Conservation (phyloP, 176 grass and related monocot species). For the Aegilops umbellulata region DNA sequence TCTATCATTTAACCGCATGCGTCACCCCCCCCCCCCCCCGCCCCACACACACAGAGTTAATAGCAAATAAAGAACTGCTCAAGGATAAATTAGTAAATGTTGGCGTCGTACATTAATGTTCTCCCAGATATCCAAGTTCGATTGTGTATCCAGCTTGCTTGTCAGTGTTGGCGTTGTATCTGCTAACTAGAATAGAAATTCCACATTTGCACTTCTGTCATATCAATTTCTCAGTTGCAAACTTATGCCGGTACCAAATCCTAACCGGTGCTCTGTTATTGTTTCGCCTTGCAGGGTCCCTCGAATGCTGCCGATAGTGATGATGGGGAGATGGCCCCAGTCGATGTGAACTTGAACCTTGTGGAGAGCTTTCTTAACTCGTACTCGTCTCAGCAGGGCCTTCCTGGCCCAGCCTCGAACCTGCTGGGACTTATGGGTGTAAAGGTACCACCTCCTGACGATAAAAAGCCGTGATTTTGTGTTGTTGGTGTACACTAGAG, state of each 20-base stretch:
- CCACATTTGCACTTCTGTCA: background rate
- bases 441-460: slow-evolving; percentile 71
- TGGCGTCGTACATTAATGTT: background rate
- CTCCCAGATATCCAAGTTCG: background rate
- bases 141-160: background rate
- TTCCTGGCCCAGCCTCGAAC: slow-evolving; percentile 88
- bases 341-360: slow-evolving; percentile 95
- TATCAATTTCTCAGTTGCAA: background rate
- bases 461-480: slow-evolving; percentile 42
- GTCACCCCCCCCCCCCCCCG: background rate
- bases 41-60: too few relatives aligned
- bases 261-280: background rate
- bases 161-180: too few relatives aligned
- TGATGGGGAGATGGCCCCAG: slow-evolving; percentile 63
- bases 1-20: background rate
- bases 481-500: background rate
- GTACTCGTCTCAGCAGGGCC: slow-evolving; percentile 91
- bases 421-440: slow-evolving; percentile 90
- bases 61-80: background rate
- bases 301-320: slow-evolving; percentile 50
- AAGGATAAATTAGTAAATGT: slow-evolving; percentile 6
- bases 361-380: slow-evolving; percentile 85
- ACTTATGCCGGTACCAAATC: background rate
- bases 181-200: background rate
- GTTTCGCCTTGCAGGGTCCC: slow-evolving; percentile 54